phyloP scores from a whole-genome alignment of 2,329 filamentous ascomycete species.

The Aschersonia sp. region DNA sequence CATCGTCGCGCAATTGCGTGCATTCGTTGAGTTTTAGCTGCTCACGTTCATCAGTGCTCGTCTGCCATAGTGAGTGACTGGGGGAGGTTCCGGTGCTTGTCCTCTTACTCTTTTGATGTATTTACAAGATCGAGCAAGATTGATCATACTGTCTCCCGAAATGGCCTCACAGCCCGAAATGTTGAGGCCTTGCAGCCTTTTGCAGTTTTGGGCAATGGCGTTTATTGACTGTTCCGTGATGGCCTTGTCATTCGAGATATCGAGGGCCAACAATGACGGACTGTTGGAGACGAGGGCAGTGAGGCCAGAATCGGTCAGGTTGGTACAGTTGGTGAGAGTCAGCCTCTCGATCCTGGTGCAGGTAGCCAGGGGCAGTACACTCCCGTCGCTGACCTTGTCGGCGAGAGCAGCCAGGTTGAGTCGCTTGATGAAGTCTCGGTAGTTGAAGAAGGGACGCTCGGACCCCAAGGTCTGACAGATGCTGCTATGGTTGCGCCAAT shows the following conservation, averaged over 20 bases:
- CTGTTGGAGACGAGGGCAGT: conserved; percentile 69
- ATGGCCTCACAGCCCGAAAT: conserved; percentile 76
- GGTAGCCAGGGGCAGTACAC: conserved; percentile 62
- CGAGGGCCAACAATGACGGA: conserved; percentile 69
- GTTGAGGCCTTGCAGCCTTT: conserved; percentile 80
- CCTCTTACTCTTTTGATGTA: conserved; percentile 65
- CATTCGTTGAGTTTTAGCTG: conserved; percentile 93
- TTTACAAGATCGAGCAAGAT: conserved; percentile 67
- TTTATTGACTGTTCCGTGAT: conserved; percentile 73
- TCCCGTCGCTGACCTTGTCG: conserved; percentile 71
- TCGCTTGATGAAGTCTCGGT: conserved; percentile 80
- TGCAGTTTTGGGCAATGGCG: conserved; percentile 68
- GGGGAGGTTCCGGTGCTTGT: background rate
- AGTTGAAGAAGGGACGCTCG: conserved; percentile 69
- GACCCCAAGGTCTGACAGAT: conserved; percentile 69
- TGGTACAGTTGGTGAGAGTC: conserved; percentile 79
- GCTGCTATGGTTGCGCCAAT: conserved; percentile 64
- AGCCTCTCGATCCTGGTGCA: conserved; percentile 89
- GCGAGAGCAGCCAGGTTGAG: conserved; percentile 77
- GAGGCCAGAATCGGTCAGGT: conserved; percentile 72
- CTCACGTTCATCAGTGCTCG: no score
- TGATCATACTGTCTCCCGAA: conserved; percentile 72
- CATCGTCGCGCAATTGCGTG: conserved; percentile 65
- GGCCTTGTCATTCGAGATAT: conserved; percentile 73
- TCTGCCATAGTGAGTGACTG: no score